Conservation (phyloP, 331 rosid species). For the Quercus tomentella region DNA sequence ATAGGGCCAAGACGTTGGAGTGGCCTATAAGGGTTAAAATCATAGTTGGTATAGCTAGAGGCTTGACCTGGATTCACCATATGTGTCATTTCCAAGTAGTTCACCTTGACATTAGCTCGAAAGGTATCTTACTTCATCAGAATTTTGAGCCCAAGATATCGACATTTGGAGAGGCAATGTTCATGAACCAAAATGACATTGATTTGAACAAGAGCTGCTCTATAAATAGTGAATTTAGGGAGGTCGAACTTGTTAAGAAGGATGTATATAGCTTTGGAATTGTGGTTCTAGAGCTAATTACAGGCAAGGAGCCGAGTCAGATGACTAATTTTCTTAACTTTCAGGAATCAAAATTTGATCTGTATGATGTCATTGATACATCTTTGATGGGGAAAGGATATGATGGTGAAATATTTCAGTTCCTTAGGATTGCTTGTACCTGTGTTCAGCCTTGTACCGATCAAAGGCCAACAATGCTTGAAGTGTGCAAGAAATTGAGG, state of each 20-base stretch:
- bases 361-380: conserved; percentile 12
- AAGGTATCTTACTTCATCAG: conserved; percentile 1
- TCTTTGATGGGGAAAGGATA: conserved; percentile 12
- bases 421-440: conserved; percentile 21
- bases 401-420: conserved; percentile 11
- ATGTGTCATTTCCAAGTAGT: neutral
- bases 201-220: neutral
- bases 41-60: too few species aligned
- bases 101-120: conserved; percentile 3
- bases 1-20: too few species aligned
- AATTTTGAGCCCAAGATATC: conserved; percentile 17
- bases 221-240: neutral
- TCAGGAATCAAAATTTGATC: too few species aligned
- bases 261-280: conserved; percentile 36
- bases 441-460: conserved; percentile 17
- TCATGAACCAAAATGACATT: neutral
- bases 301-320: conserved; percentile 2
- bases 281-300: conserved; percentile 32
- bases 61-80: too few species aligned
- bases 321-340: neutral
- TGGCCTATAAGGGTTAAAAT: too few species aligned
- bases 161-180: neutral
- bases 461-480: conserved; percentile 36
- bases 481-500: conserved; percentile 22
- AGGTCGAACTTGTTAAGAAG: neutral